Evolutionary conservation across 768 basidiomycete genomes (phyloP).

Genomic region (Pisolithus sp.): DNA sequence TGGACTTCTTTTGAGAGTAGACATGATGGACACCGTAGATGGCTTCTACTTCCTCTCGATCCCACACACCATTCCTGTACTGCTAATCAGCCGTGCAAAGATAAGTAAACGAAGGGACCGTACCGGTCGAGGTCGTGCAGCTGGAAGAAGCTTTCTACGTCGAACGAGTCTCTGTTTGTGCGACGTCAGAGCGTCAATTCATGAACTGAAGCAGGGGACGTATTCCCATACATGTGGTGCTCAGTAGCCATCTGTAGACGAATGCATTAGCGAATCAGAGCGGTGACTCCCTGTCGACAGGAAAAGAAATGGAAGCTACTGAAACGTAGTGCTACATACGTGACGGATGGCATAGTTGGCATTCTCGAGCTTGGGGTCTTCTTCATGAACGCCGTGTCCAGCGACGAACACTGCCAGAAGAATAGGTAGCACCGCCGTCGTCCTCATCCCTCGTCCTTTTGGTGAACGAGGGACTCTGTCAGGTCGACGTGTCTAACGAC

Average conservation of each 20-base stretch:
- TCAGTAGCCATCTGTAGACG: conserved; percentile 73
- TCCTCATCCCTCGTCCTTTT: background rate
- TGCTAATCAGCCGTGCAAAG: background rate
- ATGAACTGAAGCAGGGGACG: background rate
- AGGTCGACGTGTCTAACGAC: background rate
- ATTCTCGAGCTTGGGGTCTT: conserved; percentile 43
- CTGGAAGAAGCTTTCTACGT: conserved; percentile 85
- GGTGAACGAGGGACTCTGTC: background rate
- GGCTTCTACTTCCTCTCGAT: conserved; percentile 85
- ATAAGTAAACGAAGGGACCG: conserved; percentile 11
- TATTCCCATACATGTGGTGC: conserved; percentile 66
- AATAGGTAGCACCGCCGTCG: conserved; percentile 35
- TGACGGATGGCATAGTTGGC: conserved; percentile 79
- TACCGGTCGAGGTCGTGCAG: conserved; percentile 89
- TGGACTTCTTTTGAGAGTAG: conserved; percentile 76
- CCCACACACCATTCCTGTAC: conserved; percentile 74
- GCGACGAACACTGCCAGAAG: conserved; percentile 27
- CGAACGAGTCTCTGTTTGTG: conserved; percentile 68
- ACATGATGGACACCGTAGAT: conserved; percentile 95
- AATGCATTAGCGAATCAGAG: conserved; percentile 11
- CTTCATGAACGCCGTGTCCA: conserved; percentile 61
- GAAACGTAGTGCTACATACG: conserved; percentile 47
- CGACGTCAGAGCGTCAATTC: background rate
- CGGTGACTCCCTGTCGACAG: conserved; percentile 1
- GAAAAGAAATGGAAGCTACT: conserved; percentile 1